Conservation (phyloP, 371 early-diverging fungal genomes). For the Choanephora cucurbitarum region DNA sequence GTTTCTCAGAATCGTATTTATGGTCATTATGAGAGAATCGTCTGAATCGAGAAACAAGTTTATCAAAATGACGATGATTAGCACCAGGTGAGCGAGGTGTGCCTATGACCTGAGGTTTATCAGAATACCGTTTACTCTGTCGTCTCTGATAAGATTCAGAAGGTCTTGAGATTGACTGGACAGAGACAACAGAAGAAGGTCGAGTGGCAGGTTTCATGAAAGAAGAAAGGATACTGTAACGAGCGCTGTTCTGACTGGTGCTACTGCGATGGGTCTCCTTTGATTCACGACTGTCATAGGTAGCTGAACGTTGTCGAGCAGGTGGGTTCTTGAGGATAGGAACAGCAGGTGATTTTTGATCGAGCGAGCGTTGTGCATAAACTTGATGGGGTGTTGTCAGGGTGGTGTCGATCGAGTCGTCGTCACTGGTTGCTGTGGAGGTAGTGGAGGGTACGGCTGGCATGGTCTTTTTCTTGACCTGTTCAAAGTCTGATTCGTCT, state of each 20-base stretch:
- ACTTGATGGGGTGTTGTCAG: background rate
- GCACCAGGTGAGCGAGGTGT: constrained; percentile 14
- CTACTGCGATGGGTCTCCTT: constrained; percentile 17
- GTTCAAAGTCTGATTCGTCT: constrained; percentile 29
- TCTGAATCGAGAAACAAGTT: constrained; percentile 25
- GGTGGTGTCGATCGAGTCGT: constrained; percentile 4
- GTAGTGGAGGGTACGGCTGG: constrained; percentile 8
- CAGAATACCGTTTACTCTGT: constrained; percentile 29
- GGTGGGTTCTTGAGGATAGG: constrained; percentile 3
- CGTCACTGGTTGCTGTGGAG: constrained; percentile 8
- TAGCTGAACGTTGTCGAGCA: constrained; percentile 2
- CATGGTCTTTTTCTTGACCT: constrained; percentile 1
- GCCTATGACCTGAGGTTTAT: constrained; percentile 7
- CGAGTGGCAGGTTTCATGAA: constrained; percentile 11
- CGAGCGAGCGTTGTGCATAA: too few species aligned
- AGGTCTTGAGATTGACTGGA: constrained; percentile 22
- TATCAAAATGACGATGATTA: constrained; percentile 22
- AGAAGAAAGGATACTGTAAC: constrained; percentile 16
- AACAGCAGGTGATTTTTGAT: background rate
- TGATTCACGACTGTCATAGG: background rate
- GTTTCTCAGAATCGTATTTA: constrained; percentile 53
- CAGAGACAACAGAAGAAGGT: constrained; percentile 12
- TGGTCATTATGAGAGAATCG: constrained; percentile 42
- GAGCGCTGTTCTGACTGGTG: background rate
- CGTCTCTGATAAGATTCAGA: constrained; percentile 32